These are phyloP conservation scores for Ploettnerulaceae sp. DNA, from an alignment of 2,329 filamentous ascomycete genomes.

Conservation along the genomic window DNA sequence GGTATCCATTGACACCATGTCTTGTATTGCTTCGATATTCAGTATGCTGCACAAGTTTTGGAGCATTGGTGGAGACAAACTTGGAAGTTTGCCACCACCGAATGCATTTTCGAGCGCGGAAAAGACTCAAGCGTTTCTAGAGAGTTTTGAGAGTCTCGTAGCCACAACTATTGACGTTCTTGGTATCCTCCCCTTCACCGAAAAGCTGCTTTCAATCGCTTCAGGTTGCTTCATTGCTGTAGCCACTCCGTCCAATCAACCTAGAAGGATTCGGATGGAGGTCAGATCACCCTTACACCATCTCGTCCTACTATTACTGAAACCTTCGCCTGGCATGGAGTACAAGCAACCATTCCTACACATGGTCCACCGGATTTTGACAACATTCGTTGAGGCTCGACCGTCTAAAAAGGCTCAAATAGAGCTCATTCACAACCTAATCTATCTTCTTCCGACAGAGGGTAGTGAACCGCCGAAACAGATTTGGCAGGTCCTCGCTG, in stretches of 20 bases:
- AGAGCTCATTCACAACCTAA: conserved; percentile 35
- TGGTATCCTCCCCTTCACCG: conserved; percentile 57
- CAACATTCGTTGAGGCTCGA: conserved; percentile 49
- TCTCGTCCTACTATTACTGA: conserved; percentile 54
- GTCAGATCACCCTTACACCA: conserved; percentile 60
- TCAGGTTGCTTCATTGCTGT: conserved; percentile 57
- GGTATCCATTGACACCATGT: conserved; percentile 75
- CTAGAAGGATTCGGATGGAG: conserved; percentile 43
- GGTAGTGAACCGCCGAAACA: conserved; percentile 28
- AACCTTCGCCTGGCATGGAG: conserved; percentile 20
- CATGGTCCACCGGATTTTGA: conserved; percentile 46
- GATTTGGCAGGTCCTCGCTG: conserved; percentile 31
- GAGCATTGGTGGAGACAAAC: conserved; percentile 44
- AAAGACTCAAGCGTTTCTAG: conserved; percentile 51
- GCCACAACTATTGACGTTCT: conserved; percentile 45
- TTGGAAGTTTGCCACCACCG: conserved; percentile 28
- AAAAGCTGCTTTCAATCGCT: conserved; percentile 50
- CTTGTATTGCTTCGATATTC: conserved; percentile 69
- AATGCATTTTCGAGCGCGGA: conserved; percentile 30
- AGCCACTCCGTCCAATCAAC: conserved; percentile 59
- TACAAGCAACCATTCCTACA: conserved; percentile 25
- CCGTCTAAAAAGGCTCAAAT: conserved; percentile 35
- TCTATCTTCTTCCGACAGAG: conserved; percentile 23
- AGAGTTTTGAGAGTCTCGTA: conserved; percentile 48
- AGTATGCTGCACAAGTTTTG: conserved; percentile 67